These are phyloP conservation scores for Avena sativa DNA, from an alignment of 176 grass and related monocot genomes.

Conservation along the genomic window DNA sequence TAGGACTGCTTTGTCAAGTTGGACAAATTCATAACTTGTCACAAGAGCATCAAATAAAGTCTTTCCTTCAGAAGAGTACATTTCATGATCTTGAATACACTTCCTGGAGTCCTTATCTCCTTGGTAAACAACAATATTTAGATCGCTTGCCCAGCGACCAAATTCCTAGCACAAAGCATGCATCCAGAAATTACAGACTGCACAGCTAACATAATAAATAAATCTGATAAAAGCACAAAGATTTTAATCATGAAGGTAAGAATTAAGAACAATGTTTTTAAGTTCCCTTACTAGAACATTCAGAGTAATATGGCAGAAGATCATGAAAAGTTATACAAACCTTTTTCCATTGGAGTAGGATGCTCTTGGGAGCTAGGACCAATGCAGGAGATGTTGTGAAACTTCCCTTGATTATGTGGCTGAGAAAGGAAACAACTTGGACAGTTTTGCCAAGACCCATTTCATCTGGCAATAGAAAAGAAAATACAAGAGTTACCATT, in stretches of 20 bases:
- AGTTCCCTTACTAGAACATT: not conserved
- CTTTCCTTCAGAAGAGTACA: slow-evolving; percentile 63
- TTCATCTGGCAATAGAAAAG: slow-evolving; percentile 67
- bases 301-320: not conserved
- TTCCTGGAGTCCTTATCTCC: slow-evolving; percentile 66
- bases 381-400: slow-evolving; percentile 51
- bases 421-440: slow-evolving; percentile 72
- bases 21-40: slow-evolving; percentile 72
- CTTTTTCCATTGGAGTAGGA: slow-evolving; percentile 82
- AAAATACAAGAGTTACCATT: not conserved
- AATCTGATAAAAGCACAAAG: not conserved
- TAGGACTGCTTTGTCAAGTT: slow-evolving; percentile 59
- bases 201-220: not conserved
- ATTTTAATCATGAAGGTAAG: slow-evolving; percentile 17
- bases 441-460: slow-evolving; percentile 88
- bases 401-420: slow-evolving; percentile 53
- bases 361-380: slow-evolving; percentile 78
- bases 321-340: slow-evolving; percentile 38
- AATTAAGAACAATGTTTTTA: not conserved
- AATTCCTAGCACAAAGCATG: slow-evolving; percentile 61
- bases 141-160: slow-evolving; percentile 51
- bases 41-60: slow-evolving; percentile 73
- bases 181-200: not conserved
- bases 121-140: slow-evolving; percentile 79
- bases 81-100: slow-evolving; percentile 62